Evolutionary conservation across 2,329 filamentous ascomycete genomes (phyloP), one percentile per base, ranked within the genome.

Genomic region (Fonsecaea pedrosoi): DNA sequence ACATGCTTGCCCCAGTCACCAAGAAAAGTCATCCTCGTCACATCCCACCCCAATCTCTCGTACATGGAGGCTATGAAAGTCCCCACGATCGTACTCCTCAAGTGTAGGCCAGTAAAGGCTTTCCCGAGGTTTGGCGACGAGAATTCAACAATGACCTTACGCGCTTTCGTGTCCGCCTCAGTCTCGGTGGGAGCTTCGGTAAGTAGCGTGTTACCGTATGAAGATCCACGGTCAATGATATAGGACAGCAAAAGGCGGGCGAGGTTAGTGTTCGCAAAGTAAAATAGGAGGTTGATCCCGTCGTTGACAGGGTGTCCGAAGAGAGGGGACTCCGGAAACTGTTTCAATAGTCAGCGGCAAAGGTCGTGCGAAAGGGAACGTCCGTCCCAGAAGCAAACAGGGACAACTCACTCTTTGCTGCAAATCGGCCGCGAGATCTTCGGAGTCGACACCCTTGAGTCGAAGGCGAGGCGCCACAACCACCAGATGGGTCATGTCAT

Each of bases 71-170:
- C 82, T 18, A 92, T 79, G 76, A 91, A 91, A 34, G 88, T 88
- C 50, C 90, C 90, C 64, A 92, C 90, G 70, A 93, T 91, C 59
- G 90, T 93, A 74, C 89, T 91, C 73, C 90, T 85, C 72, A 93
- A 81, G 80, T 94, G 90, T 5, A 88, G 89, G 32, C 89, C 89
- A 74, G 91, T 88, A 78, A 93, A 92, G 25, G 89, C 91, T 80
- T 94, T 94, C 54, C 92, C 92, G 66, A 95, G 93, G 77, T 95
- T 95, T 60, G 92, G 92, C 7, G 90, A 93, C 7, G 90, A 92
- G 78, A 94, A 95, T 75, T 95, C 92, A 73, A 95, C 86, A 60
- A 95, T 86, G 50, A 87, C 86, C 83, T 92, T 92, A 72, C 82
- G 82, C 69, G 85, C 87, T 18, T 65, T 63, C 66, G 84, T 82